Evolutionary conservation across 805 yeast genomes (phyloP).

Genomic region (Saccharomycopsis synnaedendra): DNA sequence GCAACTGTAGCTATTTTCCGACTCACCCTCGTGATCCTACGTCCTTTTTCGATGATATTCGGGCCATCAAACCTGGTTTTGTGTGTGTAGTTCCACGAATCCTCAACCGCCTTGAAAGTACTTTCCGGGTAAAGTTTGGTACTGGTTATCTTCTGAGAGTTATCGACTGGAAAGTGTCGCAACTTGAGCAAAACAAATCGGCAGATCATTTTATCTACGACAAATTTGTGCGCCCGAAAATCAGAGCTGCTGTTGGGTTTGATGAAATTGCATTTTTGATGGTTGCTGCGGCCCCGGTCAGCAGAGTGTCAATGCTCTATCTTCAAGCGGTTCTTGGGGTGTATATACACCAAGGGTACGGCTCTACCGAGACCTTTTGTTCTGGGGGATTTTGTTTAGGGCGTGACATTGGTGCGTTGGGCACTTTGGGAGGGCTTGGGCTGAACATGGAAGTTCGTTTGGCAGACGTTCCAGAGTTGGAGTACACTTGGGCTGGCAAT

Average conservation of each 20-base stretch:
- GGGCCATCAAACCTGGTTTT: slow-evolving; percentile 22
- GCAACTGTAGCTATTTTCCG: neutral
- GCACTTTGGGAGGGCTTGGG: slow-evolving; percentile 53
- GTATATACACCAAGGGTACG: slow-evolving; percentile 61
- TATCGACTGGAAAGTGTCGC: slow-evolving; percentile 26
- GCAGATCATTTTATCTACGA: slow-evolving; percentile 22
- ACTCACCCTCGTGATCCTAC: slow-evolving; percentile 4
- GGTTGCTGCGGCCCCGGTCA: slow-evolving; percentile 65
- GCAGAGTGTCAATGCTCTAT: slow-evolving; percentile 42
- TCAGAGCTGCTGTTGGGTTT: slow-evolving; percentile 37
- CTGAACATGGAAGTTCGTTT: slow-evolving; percentile 45
- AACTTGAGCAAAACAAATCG: neutral
- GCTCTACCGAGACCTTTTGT: slow-evolving; percentile 55
- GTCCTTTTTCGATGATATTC: slow-evolving; percentile 30
- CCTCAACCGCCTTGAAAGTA: slow-evolving; percentile 49
- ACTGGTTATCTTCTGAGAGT: slow-evolving; percentile 26
- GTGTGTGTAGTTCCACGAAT: slow-evolving; percentile 68
- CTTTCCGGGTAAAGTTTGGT: slow-evolving; percentile 37
- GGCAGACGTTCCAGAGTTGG: slow-evolving; percentile 55
- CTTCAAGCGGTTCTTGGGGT: slow-evolving; percentile 49
- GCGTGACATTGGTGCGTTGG: slow-evolving; percentile 31
- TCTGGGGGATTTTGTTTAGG: slow-evolving; percentile 21
- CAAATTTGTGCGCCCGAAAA: slow-evolving; percentile 29
- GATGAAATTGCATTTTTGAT: slow-evolving; percentile 29
- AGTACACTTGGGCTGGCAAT: slow-evolving; percentile 31